These are phyloP conservation scores for Choanephora cucurbitarum DNA, from an alignment of 371 early-diverging fungal species.

Conservation along the genomic window DNA sequence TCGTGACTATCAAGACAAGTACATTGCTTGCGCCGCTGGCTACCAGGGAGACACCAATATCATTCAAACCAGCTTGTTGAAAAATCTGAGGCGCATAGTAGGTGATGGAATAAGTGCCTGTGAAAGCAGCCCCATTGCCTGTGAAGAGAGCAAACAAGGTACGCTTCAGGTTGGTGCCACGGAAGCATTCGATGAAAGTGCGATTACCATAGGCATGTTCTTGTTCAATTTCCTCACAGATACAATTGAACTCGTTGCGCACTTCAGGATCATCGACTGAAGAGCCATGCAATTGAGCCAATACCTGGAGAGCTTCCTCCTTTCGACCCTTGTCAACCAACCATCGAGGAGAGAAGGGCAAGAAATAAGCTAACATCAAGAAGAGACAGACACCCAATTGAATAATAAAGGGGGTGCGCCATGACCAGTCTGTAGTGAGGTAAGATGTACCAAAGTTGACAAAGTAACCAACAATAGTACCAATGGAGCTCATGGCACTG, in stretches of 20 bases:
- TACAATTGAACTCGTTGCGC: slow-evolving; percentile 32
- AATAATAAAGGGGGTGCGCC: slow-evolving; percentile 45
- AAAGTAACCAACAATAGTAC: slow-evolving; percentile 50
- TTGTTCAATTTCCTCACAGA: slow-evolving; percentile 39
- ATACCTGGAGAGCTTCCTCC: slow-evolving; percentile 49
- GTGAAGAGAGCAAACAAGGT: slow-evolving; percentile 46
- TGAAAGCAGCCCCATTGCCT: slow-evolving; percentile 63
- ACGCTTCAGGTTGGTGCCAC: slow-evolving; percentile 40
- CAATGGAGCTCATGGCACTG: slow-evolving; percentile 38
- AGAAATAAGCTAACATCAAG: slow-evolving; percentile 14
- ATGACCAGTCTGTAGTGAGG: slow-evolving; percentile 37
- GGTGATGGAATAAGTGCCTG: slow-evolving; percentile 64
- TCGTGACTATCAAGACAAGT: slow-evolving; percentile 45
- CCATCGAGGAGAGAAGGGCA: slow-evolving; percentile 50
- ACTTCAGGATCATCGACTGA: slow-evolving; percentile 43
- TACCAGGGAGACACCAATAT: slow-evolving; percentile 35
- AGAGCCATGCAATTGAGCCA: slow-evolving; percentile 47
- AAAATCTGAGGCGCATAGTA: slow-evolving; percentile 51
- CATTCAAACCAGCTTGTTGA: slow-evolving; percentile 35
- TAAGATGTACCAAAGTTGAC: slow-evolving; percentile 52
- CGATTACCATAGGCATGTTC: slow-evolving; percentile 45
- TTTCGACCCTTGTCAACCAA: slow-evolving; percentile 48
- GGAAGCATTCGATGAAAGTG: slow-evolving; percentile 43
- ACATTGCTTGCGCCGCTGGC: slow-evolving; percentile 45
- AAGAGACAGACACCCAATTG: slow-evolving; percentile 30